Percentiles rank a stretch among this genome's conserved stretches.
Evolutionary conservation across 2,329 filamentous ascomycete genomes (phyloP).

Genomic region (Gliomastix tumulicola): DNA sequence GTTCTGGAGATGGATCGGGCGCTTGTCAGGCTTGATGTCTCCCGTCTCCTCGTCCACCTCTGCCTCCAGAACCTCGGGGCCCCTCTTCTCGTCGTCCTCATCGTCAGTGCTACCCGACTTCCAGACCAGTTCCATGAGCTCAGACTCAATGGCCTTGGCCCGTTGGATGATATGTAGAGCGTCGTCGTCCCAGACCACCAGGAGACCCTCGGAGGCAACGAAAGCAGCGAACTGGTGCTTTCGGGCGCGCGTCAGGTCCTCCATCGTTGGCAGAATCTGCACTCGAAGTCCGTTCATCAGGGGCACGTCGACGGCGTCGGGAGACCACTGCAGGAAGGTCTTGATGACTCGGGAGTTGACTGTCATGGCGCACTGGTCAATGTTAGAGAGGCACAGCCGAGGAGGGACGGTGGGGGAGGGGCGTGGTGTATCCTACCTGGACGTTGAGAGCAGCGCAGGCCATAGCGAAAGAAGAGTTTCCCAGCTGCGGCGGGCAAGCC

Average conservation of each 20-base stretch:
- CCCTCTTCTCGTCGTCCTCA: slow-evolving; percentile 44
- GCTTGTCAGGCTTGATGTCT: slow-evolving; percentile 54
- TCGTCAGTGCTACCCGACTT: slow-evolving; percentile 50
- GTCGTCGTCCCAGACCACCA: slow-evolving; percentile 81
- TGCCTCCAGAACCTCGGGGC: slow-evolving; percentile 33
- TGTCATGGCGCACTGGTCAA: slow-evolving; percentile 71
- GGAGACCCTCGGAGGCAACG: slow-evolving; percentile 60
- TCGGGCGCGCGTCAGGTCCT: slow-evolving; percentile 62
- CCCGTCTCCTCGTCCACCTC: slow-evolving; percentile 69
- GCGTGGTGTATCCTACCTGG: too few species aligned
- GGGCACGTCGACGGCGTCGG: slow-evolving; percentile 67
- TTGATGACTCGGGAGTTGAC: slow-evolving; percentile 75
- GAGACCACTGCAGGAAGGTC: slow-evolving; percentile 67
- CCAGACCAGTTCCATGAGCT: slow-evolving; percentile 75
- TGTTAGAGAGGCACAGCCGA: not conserved
- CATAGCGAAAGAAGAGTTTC: slow-evolving; percentile 53
- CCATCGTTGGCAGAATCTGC: slow-evolving; percentile 66
- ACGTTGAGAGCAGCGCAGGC: slow-evolving; percentile 66
- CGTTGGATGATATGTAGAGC: slow-evolving; percentile 62
- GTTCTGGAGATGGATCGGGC: slow-evolving; percentile 64
- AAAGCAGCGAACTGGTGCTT: slow-evolving; percentile 81
- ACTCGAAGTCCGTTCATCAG: slow-evolving; percentile 70
- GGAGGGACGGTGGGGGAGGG: too few species aligned
- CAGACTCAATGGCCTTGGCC: slow-evolving; percentile 65
- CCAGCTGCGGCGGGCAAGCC: slow-evolving; percentile 61